These are phyloP conservation scores for Metschnikowia rubicola DNA, from an alignment of 805 yeast species.

Conservation along the genomic window DNA sequence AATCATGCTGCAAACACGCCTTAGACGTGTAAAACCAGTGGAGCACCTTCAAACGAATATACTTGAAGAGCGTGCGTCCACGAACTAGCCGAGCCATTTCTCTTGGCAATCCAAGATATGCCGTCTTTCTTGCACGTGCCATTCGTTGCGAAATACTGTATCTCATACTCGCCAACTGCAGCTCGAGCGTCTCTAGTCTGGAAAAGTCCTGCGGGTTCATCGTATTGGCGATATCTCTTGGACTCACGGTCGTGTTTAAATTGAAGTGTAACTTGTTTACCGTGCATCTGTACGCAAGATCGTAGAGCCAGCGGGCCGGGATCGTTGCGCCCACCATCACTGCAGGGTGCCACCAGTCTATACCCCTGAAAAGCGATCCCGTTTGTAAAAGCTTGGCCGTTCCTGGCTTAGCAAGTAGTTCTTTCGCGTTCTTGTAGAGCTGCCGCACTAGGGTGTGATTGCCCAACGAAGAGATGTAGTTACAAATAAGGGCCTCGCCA, in stretches of 20 bases:
- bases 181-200: constrained; percentile 15
- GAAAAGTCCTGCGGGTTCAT: constrained; percentile 12
- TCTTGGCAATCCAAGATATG: neutral
- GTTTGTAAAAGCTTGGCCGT: neutral
- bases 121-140: neutral
- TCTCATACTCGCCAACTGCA: constrained; percentile 9
- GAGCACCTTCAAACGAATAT: constrained; percentile 9
- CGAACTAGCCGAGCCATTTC: constrained; percentile 1
- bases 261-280: constrained; percentile 33
- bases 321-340: constrained; percentile 33
- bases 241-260: constrained; percentile 25
- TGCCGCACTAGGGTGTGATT: constrained; percentile 27
- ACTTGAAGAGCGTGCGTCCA: constrained; percentile 4
- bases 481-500: constrained; percentile 33
- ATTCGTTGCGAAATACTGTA: constrained; percentile 8
- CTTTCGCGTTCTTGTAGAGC: constrained; percentile 13
- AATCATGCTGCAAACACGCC: constrained; percentile 36
- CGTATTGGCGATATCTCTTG: constrained; percentile 33
- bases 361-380: constrained; percentile 16
- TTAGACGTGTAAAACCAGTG: constrained; percentile 23
- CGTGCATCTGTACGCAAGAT: constrained; percentile 29
- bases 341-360: constrained; percentile 29
- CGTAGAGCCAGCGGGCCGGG: constrained; percentile 38
- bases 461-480: constrained; percentile 38
- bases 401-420: neutral